Conservation (phyloP, 805 yeast species). For the Wickerhamomyces chaumierensis region DNA sequence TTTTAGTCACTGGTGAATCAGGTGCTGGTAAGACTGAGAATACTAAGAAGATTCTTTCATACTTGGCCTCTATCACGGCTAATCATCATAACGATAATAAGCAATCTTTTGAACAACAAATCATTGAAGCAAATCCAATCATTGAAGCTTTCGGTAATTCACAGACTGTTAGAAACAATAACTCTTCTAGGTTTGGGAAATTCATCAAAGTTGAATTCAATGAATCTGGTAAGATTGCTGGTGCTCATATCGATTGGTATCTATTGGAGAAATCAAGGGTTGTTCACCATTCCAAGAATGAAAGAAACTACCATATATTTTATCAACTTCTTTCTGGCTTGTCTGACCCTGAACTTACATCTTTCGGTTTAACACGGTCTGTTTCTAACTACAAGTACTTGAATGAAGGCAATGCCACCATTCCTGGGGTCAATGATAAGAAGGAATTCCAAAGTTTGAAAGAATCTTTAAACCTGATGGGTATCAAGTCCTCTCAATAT, state of each 20-base stretch:
- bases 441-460: slow-evolving; percentile 53
- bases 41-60: slow-evolving; percentile 89
- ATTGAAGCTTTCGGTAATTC: slow-evolving; percentile 96
- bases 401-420: slow-evolving; percentile 37
- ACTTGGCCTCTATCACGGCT: slow-evolving; percentile 66
- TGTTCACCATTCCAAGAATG: slow-evolving; percentile 58
- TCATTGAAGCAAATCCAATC: slow-evolving; percentile 89
- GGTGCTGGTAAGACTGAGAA: slow-evolving; percentile 99
- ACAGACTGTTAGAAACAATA: slow-evolving; percentile 85
- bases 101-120: slow-evolving; percentile 72
- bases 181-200: slow-evolving; percentile 95
- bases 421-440: slow-evolving; percentile 70
- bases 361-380: slow-evolving; percentile 32
- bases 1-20: slow-evolving; percentile 95
- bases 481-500: slow-evolving; percentile 45
- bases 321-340: slow-evolving; percentile 76
- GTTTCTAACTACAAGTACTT: slow-evolving; percentile 42
- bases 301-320: slow-evolving; percentile 89
- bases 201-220: slow-evolving; percentile 80
- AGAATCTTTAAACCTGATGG: slow-evolving; percentile 64
- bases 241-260: slow-evolving; percentile 94
- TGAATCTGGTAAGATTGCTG: slow-evolving; percentile 51
- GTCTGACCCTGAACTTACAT: slow-evolving; percentile 33
- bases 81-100: slow-evolving; percentile 11
- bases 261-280: slow-evolving; percentile 89